These are phyloP conservation scores for Styphnolobium japonicum DNA, from an alignment of 306 rosid species.

Conservation along the genomic window DNA sequence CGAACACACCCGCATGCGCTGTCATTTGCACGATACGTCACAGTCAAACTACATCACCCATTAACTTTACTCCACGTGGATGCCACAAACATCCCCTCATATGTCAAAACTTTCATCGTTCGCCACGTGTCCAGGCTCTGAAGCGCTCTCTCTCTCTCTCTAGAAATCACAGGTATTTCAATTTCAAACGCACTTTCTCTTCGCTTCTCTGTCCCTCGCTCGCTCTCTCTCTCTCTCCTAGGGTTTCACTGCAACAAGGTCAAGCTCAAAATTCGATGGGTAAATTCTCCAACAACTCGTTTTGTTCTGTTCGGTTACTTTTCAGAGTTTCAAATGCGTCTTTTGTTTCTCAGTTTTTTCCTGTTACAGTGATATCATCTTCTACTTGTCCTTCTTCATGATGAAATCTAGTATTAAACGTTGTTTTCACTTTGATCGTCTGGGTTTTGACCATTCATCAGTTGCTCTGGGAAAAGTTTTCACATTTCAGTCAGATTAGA, in stretches of 20 bases:
- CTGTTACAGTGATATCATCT: not conserved
- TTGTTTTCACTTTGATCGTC: not conserved
- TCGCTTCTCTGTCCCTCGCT: conserved; percentile 34
- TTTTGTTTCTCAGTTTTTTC: not conserved
- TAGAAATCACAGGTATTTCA: not conserved
- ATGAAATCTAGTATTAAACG: no score
- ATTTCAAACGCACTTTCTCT: conserved; percentile 40
- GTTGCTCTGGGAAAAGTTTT: not conserved
- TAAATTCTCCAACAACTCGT: not conserved
- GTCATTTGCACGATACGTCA: not conserved
- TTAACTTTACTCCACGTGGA: no score
- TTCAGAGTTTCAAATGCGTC: not conserved
- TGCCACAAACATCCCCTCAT: not conserved
- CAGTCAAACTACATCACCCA: no score
- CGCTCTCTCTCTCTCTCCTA: conserved; percentile 32
- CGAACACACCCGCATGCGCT: not conserved
- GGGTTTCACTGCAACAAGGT: conserved; percentile 40
- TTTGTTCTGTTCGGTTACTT: not conserved
- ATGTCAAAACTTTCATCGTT: conserved; percentile 20
- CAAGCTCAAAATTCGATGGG: conserved; percentile 35
- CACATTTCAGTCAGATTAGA: not conserved
- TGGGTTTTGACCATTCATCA: not conserved
- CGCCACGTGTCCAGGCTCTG: conserved; percentile 45
- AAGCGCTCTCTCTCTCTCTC: conserved; percentile 19
- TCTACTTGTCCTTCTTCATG: not conserved